These are phyloP conservation scores for Pichia rugopelliculosa DNA, from an alignment of 805 yeast genomes.

Conservation along the genomic window DNA sequence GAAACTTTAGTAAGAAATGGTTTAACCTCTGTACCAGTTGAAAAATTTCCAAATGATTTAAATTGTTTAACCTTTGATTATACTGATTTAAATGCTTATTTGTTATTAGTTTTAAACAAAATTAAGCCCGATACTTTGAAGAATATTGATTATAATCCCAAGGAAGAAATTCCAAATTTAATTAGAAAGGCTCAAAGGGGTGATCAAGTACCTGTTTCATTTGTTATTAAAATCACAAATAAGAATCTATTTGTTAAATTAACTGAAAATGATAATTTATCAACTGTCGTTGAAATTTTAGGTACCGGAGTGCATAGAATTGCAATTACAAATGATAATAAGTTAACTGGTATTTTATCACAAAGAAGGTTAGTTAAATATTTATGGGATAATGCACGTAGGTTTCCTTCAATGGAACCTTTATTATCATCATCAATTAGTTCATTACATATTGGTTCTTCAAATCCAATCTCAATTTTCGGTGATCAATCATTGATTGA, in stretches of 20 bases:
- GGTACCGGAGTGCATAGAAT: constrained; percentile 96
- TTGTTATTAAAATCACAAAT: constrained; percentile 76
- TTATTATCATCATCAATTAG: constrained; percentile 60
- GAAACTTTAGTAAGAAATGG: constrained; percentile 64
- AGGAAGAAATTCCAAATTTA: constrained; percentile 34
- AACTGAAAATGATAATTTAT: constrained; percentile 58
- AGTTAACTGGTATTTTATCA: constrained; percentile 76
- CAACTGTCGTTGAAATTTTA: constrained; percentile 72
- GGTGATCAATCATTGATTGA: constrained; percentile 86
- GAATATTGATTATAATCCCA: constrained; percentile 27
- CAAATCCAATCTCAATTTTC: constrained; percentile 67
- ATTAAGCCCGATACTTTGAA: constrained; percentile 34
- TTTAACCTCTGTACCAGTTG: constrained; percentile 83
- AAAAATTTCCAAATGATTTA: constrained; percentile 44
- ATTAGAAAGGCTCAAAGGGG: constrained; percentile 71
- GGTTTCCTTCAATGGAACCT: constrained; percentile 75
- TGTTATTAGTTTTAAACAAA: constrained; percentile 77
- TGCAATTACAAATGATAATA: constrained; percentile 54
- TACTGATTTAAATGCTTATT: constrained; percentile 80
- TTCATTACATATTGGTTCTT: constrained; percentile 67
- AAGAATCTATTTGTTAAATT: constrained; percentile 84
- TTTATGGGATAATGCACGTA: constrained; percentile 88
- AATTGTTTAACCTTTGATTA: constrained; percentile 85
- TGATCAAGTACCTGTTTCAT: constrained; percentile 84
- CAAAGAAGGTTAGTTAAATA: constrained; percentile 82